A percentile compares a stretch with the other conserved stretches of the same genome.
phyloP scores from a whole-genome alignment of 495 filamentous ascomycete genomes.

The Daldinia bambusicola region DNA sequence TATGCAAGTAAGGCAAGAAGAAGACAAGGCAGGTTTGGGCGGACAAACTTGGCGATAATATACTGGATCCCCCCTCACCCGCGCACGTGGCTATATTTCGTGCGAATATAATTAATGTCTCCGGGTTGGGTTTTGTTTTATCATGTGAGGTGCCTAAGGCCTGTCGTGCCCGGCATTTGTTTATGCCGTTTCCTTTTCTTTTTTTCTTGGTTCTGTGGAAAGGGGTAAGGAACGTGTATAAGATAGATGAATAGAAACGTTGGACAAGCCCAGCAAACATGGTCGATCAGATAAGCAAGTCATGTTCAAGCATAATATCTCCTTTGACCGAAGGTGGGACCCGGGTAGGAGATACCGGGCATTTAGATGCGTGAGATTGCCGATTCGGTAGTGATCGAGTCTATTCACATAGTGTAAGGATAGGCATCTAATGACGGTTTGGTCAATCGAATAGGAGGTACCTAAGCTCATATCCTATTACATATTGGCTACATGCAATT shows the following conservation, averaged over 20 bases:
- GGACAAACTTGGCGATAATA: slow-evolving; percentile 10
- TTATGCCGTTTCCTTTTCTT: background rate
- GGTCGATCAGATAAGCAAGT: background rate
- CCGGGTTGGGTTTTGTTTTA: background rate
- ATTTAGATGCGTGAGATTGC: background rate
- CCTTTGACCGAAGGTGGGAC: slow-evolving; percentile 17
- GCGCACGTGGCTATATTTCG: background rate
- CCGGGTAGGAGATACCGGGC: background rate
- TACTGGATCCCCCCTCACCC: background rate
- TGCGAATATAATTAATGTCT: background rate
- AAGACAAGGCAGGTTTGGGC: background rate
- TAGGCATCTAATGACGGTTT: background rate
- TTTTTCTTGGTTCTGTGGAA: background rate
- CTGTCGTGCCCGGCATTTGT: background rate
- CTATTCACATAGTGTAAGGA: background rate
- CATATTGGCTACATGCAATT: background rate
- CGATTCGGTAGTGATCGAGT: background rate
- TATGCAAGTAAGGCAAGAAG: background rate
- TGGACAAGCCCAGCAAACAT: slow-evolving; percentile 3
- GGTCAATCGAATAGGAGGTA: no score
- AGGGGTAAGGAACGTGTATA: background rate
- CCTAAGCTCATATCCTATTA: background rate
- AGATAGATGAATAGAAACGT: background rate
- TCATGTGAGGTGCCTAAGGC: background rate
- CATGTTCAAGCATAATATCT: background rate